Evolutionary conservation across 2,329 filamentous ascomycete genomes (phyloP).

Genomic region (Elsinoe fawcettii): DNA sequence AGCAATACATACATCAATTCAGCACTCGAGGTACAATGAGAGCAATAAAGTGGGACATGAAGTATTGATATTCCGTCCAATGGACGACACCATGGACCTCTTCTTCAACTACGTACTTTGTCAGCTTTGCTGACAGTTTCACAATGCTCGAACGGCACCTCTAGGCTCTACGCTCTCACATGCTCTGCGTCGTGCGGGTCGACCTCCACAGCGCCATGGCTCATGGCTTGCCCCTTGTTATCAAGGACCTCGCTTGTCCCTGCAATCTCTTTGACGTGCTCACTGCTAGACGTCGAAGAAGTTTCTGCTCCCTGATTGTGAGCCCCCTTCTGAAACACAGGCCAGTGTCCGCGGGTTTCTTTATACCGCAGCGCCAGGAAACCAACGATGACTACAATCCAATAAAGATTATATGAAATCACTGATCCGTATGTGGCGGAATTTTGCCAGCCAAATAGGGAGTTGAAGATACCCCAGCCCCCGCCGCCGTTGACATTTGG

Average conservation of each 20-base stretch:
- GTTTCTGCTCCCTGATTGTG: not conserved
- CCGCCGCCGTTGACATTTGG: conserved; percentile 63
- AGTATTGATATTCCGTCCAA: no score
- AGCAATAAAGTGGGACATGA: no score
- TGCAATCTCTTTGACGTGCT: not conserved
- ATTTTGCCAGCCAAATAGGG: conserved; percentile 80
- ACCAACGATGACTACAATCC: conserved; percentile 61
- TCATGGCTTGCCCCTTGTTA: not conserved
- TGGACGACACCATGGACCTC: no score
- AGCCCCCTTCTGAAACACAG: conserved; percentile 27
- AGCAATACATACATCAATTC: no score
- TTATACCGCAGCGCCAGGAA: conserved; percentile 60
- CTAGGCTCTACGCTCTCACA: no score
- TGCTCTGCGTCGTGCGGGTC: not conserved
- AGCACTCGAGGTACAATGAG: no score
- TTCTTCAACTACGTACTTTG: no score
- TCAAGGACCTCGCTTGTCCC: not conserved
- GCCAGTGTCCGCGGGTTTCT: conserved; percentile 49
- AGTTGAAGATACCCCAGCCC: conserved; percentile 83
- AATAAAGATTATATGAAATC: conserved; percentile 82
- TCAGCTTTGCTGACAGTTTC: no score
- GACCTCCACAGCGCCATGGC: not conserved
- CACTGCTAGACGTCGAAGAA: not conserved
- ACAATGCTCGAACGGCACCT: no score
- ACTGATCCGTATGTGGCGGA: conserved; percentile 82